Conservation (phyloP, 768 basidiomycete species). For the Dacryopinax spathularia region DNA sequence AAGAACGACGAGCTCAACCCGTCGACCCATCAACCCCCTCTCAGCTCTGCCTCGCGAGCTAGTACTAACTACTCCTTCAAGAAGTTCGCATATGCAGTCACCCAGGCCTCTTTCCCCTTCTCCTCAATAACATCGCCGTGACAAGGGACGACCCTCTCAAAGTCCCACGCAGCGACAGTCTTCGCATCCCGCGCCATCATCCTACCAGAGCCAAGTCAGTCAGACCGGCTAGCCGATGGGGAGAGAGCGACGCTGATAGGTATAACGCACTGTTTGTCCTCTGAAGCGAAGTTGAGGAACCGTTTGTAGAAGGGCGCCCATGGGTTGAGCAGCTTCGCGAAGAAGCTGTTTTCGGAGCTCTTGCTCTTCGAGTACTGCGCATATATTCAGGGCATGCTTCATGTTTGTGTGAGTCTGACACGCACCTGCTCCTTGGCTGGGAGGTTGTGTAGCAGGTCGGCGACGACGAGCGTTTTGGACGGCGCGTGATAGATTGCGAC, state of each 20-base stretch:
- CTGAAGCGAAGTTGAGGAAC: conserved; percentile 6
- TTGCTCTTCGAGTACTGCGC: background rate
- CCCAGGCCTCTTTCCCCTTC: conserved; percentile 43
- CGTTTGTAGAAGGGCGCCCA: background rate
- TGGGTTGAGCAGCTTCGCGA: background rate
- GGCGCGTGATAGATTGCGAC: conserved; percentile 65
- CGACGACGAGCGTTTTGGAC: conserved; percentile 60
- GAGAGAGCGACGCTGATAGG: background rate
- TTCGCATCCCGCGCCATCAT: conserved; percentile 48
- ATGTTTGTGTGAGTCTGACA: background rate
- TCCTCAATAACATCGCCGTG: conserved; percentile 57
- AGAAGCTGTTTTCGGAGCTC: background rate
- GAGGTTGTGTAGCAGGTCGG: conserved; percentile 73
- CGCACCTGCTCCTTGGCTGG: conserved; percentile 54
- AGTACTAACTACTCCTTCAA: conserved; percentile 10
- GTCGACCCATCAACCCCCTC: background rate
- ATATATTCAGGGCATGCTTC: background rate
- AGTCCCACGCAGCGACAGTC: conserved; percentile 58
- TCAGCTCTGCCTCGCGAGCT: no score
- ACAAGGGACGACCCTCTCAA: conserved; percentile 59
- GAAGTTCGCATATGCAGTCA: conserved; percentile 28
- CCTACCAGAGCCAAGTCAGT: conserved; percentile 19
- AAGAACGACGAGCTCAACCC: background rate
- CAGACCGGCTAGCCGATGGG: background rate
- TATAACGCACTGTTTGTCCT: conserved; percentile 24